Evolutionary conservation across 257 asterid species (phyloP).

Genomic region (Thymus mandschuricus): DNA sequence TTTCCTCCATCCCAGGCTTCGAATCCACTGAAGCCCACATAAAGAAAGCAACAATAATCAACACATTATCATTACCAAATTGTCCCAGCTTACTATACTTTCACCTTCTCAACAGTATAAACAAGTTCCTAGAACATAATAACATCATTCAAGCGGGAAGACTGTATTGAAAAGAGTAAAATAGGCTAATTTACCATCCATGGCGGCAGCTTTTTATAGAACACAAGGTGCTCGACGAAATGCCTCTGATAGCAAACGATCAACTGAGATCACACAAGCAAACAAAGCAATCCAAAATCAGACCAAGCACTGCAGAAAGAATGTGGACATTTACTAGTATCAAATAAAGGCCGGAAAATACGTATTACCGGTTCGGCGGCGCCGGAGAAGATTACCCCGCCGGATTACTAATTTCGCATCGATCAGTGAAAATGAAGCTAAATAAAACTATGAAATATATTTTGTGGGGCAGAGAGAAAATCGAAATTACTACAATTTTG

Average conservation of each 20-base stretch:
- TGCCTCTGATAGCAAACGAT: conserved; percentile 31
- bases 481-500: neutral
- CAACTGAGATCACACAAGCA: conserved; percentile 15
- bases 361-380: conserved; percentile 20
- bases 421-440: neutral
- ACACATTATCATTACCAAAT: neutral
- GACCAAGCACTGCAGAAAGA: neutral
- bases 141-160: neutral
- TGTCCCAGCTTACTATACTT: neutral
- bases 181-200: conserved; percentile 54
- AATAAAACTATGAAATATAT: neutral
- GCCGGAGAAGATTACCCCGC: neutral
- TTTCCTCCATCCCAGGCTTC: conserved; percentile 92
- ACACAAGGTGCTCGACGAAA: conserved; percentile 52
- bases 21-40: conserved; percentile 63
- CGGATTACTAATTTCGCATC: neutral
- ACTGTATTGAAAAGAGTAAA: neutral
- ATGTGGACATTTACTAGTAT: neutral
- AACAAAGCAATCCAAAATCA: neutral
- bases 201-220: conserved; percentile 32
- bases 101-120: conserved; percentile 10
- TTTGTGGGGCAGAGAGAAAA: neutral
- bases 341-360: conserved; percentile 4
- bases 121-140: neutral
- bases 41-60: conserved; percentile 21